A percentile compares a stretch with the other conserved stretches of the same genome.
These are phyloP conservation scores for Ceratocystiopsis brevicomis DNA, from an alignment of 2,329 filamentous ascomycete species.

Conservation along the genomic window DNA sequence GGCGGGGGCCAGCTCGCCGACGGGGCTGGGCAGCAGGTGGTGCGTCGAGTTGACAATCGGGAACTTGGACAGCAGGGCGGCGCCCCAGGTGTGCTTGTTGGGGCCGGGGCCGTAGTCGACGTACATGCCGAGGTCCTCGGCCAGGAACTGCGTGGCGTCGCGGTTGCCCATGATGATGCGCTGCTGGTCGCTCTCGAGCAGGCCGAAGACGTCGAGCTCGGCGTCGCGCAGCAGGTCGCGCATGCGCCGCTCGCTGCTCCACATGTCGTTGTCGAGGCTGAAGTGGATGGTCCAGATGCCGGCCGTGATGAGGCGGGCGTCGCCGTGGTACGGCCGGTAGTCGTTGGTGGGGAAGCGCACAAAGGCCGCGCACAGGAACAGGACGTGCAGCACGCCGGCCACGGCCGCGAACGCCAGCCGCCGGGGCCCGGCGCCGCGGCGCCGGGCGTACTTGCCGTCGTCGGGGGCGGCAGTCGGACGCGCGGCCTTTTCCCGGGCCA, in stretches of 20 bases:
- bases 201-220: constrained; percentile 93
- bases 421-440: constrained; percentile 14
- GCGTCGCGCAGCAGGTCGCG: constrained; percentile 77
- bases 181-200: constrained; percentile 83
- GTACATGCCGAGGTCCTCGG: constrained; percentile 96
- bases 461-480: constrained; percentile 16
- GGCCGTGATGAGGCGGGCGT: constrained; percentile 74
- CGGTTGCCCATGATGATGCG: constrained; percentile 99
- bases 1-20: constrained; percentile 84
- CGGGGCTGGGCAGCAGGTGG: constrained; percentile 80
- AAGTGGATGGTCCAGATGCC: constrained; percentile 99
- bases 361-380: constrained; percentile 67
- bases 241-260: constrained; percentile 89
- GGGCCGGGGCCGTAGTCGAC: constrained; percentile 93
- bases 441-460: constrained; percentile 20
- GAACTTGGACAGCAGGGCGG: constrained; percentile 80
- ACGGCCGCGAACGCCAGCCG: constrained; percentile 35
- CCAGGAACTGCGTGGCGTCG: constrained; percentile 84
- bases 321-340: constrained; percentile 73
- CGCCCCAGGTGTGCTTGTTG: constrained; percentile 98
- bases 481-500: constrained; percentile 28
- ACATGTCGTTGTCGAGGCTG: constrained; percentile 95
- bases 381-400: constrained; percentile 56
- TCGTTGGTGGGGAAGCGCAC: constrained; percentile 84
- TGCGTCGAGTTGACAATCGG: constrained; percentile 94